Base-by-base conservation (phyloP, 2,329 filamentous ascomycete species). In the Penicillium sp. region DNA sequence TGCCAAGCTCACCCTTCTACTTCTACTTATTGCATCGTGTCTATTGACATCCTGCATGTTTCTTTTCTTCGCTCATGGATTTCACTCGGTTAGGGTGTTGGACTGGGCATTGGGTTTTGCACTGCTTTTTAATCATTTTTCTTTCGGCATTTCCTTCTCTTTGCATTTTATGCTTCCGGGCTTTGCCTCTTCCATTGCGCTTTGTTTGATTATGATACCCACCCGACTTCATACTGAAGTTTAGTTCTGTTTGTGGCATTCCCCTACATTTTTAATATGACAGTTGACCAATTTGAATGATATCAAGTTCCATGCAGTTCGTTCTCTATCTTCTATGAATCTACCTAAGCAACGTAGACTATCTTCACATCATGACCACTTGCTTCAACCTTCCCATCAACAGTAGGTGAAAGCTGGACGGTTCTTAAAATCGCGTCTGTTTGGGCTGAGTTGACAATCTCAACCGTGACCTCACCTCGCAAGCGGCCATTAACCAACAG, bases 401-500 rank as follows among this genome's bases (percentile, higher is more conserved):
- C 49, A 22, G 22, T 33, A 41, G 33, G 27, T 36, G 46, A 53
- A 18, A 67, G 36, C 9, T 37, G 53, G 12, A 67, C 48, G 3
- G 52, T 58, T 46, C 62, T 61, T 34, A 66, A 50, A 6, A 61
- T 50, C 50, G 63, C 56, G 29, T 60, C 55, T 7, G 63, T 61
- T 18, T 60, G 58, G 13, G 37, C 46, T 1, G 63, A 59, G 42
- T 67, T 55, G 12, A 67, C 59, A 33, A 67, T 30, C 16, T 66
- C 61, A 4, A 67, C 42, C 12, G 44, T 46, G 8, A 56, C 57
- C 37, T 59, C 55, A 19, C 19, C 44, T 10, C 19, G 19, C 25
- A 63, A 49, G 3, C 34, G 44, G 0, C 64, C 64, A 53, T 69
- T 69, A 4, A 69, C 56, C 44, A 68, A 38, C 30, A 68, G 40